A percentile compares a stretch with the other conserved stretches of the same genome.
Evolutionary conservation across 192 early-diverging fungal species (phyloP).

Genomic region (Entophlyctis helioformis): DNA sequence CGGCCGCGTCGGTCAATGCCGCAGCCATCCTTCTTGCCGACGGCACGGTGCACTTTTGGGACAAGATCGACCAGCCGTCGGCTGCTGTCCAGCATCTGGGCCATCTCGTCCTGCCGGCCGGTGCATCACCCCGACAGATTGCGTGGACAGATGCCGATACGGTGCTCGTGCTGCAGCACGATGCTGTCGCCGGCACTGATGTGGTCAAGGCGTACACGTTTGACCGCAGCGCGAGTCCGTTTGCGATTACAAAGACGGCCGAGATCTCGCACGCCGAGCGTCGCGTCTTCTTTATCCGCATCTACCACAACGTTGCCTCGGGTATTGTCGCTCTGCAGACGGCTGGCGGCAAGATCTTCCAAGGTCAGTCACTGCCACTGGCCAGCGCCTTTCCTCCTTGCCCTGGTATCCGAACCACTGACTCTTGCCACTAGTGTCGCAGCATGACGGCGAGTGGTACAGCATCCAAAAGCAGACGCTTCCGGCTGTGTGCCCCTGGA

Average conservation of each 20-base stretch:
- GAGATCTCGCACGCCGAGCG: background rate
- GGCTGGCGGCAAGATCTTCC: constrained; percentile 3
- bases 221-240: too few species aligned
- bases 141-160: constrained; percentile 41
- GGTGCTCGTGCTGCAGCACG: constrained; percentile 21
- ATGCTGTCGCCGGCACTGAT: background rate
- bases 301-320: constrained; percentile 3
- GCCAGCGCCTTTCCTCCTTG: constrained; percentile 22
- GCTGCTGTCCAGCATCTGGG: too few species aligned
- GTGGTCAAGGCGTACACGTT: background rate
- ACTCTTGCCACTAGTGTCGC: too few species aligned
- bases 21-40: constrained; percentile 59
- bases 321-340: constrained; percentile 8
- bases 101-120: too few species aligned
- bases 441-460: too few species aligned
- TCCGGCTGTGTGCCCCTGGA: constrained; percentile 43
- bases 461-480: too few species aligned
- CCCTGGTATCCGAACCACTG: too few species aligned
- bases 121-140: constrained; percentile 69
- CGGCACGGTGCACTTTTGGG: constrained; percentile 13
- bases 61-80: too few species aligned
- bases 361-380: constrained; percentile 18
- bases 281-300: background rate
- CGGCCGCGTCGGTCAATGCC: too few species aligned
- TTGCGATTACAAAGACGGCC: background rate